Evolutionary conservation across 129 eudicot genomes (phyloP), one percentile per base, ranked within the genome.

Genomic region (Chrysanthemum seticuspe): DNA sequence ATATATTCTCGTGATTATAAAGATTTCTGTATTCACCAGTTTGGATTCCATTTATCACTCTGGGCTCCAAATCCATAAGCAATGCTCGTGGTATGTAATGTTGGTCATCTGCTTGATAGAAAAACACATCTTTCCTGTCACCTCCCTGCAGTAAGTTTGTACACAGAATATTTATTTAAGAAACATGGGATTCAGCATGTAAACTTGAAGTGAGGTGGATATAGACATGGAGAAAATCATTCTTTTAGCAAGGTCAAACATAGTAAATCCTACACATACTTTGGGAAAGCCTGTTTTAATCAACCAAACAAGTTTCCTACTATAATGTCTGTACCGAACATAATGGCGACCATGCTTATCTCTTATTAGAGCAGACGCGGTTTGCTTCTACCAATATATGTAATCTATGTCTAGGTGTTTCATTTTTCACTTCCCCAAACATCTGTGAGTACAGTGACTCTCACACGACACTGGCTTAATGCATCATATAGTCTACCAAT

Each of bases 81-180:
- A 95, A 77, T 3, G 99, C 99, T 58, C 99, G 85, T 57, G 97
- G 97, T 68, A 95, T 88, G 84, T 91, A 95, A 83, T 95, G 99
- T 58, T 95, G 99, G 77, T 95, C 99, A 83, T 95, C 99, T 64
- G 99, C 99, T 91, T 95, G 99, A 80, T 95, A 95, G 82, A 95
- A 95, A 67, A 95, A 95, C 16, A 95, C 99, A 86, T 95, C 99
- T 83, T 95, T 95, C 31, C 99, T 79, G 70, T 95, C 99, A 69
- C 99, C 97, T 75, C 99, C 99, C 99, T 95, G 88, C 73, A 78
- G 55, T 55, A 76, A 78, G 51, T 9, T 29, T 13, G 50, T 40
- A 52, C 69, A 70, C 0, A 67, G n/a, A 4, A 7, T 36, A 18
- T 18, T 31, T 0, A 56, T 29, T 8, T 51, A 63, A 3, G 25